Conservation (phyloP, 164 flowering plant species). For the grape (Vitis vinifera) region DNA sequence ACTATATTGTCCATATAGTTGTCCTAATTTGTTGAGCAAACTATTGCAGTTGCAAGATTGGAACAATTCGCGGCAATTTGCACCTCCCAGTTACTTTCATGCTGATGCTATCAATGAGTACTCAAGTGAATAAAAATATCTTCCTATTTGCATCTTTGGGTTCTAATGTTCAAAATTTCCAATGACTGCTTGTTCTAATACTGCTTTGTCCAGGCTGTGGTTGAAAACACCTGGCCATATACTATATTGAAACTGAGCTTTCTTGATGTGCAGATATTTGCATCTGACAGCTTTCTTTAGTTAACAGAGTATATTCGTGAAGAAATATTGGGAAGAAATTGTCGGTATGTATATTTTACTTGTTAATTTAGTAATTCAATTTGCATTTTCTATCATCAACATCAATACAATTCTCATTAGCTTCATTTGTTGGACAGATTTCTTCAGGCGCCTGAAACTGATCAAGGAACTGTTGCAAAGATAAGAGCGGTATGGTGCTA, state of each 20-base stretch:
- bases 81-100: slow-evolving; percentile 83
- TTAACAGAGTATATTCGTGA: slow-evolving; percentile 94
- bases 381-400: neutral
- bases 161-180: no score
- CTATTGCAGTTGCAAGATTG: slow-evolving; percentile 86
- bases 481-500: slow-evolving; percentile 71
- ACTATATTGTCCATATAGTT: neutral
- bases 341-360: slow-evolving; percentile 53
- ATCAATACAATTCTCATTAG: neutral
- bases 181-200: no score
- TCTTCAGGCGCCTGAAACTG: slow-evolving; percentile 99
- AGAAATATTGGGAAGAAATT: slow-evolving; percentile 93
- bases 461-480: slow-evolving; percentile 74
- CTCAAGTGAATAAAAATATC: slow-evolving; percentile 54
- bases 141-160: slow-evolving; percentile 4
- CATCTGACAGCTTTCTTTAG: slow-evolving; percentile 97
- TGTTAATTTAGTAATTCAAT: neutral
- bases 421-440: slow-evolving; percentile 47
- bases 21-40: slow-evolving; percentile 3
- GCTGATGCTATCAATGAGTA: slow-evolving; percentile 88
- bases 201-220: no score
- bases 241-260: no score
- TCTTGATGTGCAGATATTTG: slow-evolving; percentile 77
- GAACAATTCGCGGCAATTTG: slow-evolving; percentile 83
- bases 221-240: no score